phyloP scores from a whole-genome alignment of 1,284 basidiomycete species.

The Erythrobasidium hasegawianum region DNA sequence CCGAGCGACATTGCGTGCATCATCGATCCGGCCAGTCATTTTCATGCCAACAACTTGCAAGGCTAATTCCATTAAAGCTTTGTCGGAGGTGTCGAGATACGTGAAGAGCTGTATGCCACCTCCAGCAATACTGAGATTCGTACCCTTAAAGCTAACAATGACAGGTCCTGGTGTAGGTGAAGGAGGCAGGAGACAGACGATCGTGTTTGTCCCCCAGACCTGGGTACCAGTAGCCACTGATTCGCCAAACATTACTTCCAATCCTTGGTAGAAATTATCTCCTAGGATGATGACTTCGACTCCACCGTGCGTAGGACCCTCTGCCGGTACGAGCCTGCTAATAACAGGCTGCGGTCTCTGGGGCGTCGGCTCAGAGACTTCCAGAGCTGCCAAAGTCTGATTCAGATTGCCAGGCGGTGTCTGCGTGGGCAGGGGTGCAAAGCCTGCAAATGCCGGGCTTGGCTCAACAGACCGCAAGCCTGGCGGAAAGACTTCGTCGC shows the following conservation, averaged over 20 bases:
- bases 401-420: constrained; percentile 11
- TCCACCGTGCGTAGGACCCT: constrained; percentile 81
- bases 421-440: constrained; percentile 17
- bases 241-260: constrained; percentile 80
- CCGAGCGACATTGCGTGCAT: constrained; percentile 79
- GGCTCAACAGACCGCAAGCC: constrained; percentile 25
- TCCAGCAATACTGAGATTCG: constrained; percentile 51
- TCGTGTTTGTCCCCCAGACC: constrained; percentile 87
- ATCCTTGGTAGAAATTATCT: constrained; percentile 65
- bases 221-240: constrained; percentile 75
- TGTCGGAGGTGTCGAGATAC: constrained; percentile 84
- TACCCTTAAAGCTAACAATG: constrained; percentile 77
- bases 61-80: constrained; percentile 90
- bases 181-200: constrained; percentile 88
- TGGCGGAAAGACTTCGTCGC: constrained; percentile 7
- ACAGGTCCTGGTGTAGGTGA: constrained; percentile 77
- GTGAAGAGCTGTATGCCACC: constrained; percentile 63
- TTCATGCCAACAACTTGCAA: constrained; percentile 90
- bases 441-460: constrained; percentile 19
- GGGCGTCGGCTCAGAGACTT: constrained; percentile 2
- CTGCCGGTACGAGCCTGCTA: constrained; percentile 71
- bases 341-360: constrained; percentile 48
- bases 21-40: constrained; percentile 92
- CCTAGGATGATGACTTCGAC: constrained; percentile 93
- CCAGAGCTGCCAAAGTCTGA: constrained; percentile 21